Base-by-base conservation (phyloP, 2,329 filamentous ascomycete genomes). In the Aspergillus sp. region DNA sequence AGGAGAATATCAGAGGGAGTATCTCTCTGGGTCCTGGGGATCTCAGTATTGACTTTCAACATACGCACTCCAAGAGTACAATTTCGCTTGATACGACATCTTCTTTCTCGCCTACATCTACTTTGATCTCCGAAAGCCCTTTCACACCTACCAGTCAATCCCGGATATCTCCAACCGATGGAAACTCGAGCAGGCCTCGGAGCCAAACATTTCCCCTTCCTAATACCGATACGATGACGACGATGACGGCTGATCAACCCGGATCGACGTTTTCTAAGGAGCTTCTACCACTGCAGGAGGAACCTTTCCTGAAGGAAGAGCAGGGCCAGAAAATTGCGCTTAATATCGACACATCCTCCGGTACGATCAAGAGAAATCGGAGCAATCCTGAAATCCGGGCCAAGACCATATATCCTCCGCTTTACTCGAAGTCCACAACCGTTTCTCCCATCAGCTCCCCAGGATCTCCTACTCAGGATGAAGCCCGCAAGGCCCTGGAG, bases 131-230 rank as follows among this genome's bases (percentile, higher is more conserved):
- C 0, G 89, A 95, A 66, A 89, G 88, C 57, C 85, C 87, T 1
- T 95, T 93, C 72, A 81, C 85, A 60, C 80, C 83, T 25, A 83
- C 80, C 8, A 81, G 81, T 60, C 82, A 84, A 65, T 78, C 80
- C 28, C 81, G 80, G 61, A 79, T 81, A 41, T 79, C 80, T 57
- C 80, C 78, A 45, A 75, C 77, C 48, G 72, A 77, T 60, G 79
- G 81, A 57, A 87, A 86, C 69, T 87, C 89, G 66, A 89, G 90
- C 69, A 85, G 92, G 59, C 91, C 91, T n/a, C 85, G 92, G 71
- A 95, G 91, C 74, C 92, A 96, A 76, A 96, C 92, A 0, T 93
- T 96, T 65, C 92, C 93, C 1, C 87, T 89, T 49, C 80, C 92
- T 47, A 68, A 71, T 50, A 66, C 77, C 34, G 81, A 88, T 66